Evolutionary conservation across 1,139 yeast genomes (phyloP), one percentile per base, ranked within the genome.

Genomic region (Candida pseudoviswanathii): DNA sequence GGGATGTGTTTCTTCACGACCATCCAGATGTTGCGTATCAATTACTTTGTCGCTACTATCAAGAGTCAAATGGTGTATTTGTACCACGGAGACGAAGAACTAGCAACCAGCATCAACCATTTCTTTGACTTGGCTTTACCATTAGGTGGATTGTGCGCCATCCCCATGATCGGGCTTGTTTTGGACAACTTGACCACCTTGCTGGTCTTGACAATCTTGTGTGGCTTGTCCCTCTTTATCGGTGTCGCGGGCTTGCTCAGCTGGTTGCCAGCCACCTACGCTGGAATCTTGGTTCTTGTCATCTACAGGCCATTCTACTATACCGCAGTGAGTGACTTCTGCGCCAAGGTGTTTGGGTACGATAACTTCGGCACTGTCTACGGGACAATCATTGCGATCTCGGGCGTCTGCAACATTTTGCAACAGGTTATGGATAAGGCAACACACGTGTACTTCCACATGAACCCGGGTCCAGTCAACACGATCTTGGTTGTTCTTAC

Each of bases 331-430:
- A 87, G 96, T 3, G 97, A 92, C 66, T 89, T 85, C 63, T 82
- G 92, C 63, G 96, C 96, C 41, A 92, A 92, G 62, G 95, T 91
- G 22, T 92, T 92, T 71, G 98, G 98, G 0, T 91, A 88, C 66
- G 87, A 84, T 50, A 90, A 96, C 1, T 92, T 92, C 68, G 97
- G 97, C 38, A 85, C 92, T 1, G 84, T 91, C n/a, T 92, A 92
- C 64, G 98, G 98, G 0, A 73, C 92, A 8, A 79, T 90, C 60
- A 89, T 90, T 60, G 86, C 92, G 51, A 73, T 88, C 52, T 82
- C 96, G 11, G 97, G 97, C 2, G 58, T 86, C 26, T 81, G 86
- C 66, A 92, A 90, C 65, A 73, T 90, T 56, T 63, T 81, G 10
- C 96, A 89, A 63, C 84, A 87, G 31, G 71, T 74, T 2, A 69